Evolutionary conservation across 2,329 filamentous ascomycete genomes (phyloP).

Genomic region (Cyphellophora attinorum): DNA sequence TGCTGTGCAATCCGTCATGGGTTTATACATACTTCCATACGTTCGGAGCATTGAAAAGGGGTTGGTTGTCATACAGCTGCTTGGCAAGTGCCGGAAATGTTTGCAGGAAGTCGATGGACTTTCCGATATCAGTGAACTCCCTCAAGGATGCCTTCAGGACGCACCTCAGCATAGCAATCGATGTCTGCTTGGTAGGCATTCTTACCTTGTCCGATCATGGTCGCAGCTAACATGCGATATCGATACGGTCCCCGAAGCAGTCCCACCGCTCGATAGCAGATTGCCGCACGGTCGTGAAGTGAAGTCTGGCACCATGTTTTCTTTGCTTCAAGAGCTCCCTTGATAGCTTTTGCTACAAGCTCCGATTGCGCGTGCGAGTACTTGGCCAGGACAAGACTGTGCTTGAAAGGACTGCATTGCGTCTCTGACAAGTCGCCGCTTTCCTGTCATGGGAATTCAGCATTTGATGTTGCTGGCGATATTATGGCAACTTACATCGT

Average conservation of each 20-base stretch:
- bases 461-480: not conserved
- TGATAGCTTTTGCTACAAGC: slow-evolving; percentile 8
- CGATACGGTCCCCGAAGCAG: slow-evolving; percentile 8
- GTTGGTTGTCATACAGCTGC: slow-evolving; percentile 61
- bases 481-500: not conserved
- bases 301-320: slow-evolving; percentile 6
- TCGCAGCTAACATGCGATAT: slow-evolving; percentile 6
- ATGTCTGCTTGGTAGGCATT: slow-evolving; percentile 5
- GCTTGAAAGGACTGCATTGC: slow-evolving; percentile 7
- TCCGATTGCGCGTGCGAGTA: slow-evolving; percentile 23
- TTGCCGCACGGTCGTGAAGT: slow-evolving; percentile 7
- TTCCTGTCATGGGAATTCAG: not conserved
- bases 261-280: slow-evolving; percentile 6
- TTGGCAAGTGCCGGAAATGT: slow-evolving; percentile 56
- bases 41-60: slow-evolving; percentile 67
- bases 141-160: slow-evolving; percentile 1
- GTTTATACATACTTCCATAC: slow-evolving; percentile 82
- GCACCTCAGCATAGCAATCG: slow-evolving; percentile 2
- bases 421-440: not conserved
- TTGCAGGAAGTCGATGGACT: slow-evolving; percentile 45
- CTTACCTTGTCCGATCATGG: slow-evolving; percentile 13
- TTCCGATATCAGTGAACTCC: slow-evolving; percentile 1
- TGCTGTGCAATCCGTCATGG: slow-evolving; percentile 20
- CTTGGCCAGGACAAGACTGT: slow-evolving; percentile 25
- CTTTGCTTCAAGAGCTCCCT: slow-evolving; percentile 6